Conservation (phyloP, 2,329 filamentous ascomycete genomes). For the Xylaria sp. region DNA sequence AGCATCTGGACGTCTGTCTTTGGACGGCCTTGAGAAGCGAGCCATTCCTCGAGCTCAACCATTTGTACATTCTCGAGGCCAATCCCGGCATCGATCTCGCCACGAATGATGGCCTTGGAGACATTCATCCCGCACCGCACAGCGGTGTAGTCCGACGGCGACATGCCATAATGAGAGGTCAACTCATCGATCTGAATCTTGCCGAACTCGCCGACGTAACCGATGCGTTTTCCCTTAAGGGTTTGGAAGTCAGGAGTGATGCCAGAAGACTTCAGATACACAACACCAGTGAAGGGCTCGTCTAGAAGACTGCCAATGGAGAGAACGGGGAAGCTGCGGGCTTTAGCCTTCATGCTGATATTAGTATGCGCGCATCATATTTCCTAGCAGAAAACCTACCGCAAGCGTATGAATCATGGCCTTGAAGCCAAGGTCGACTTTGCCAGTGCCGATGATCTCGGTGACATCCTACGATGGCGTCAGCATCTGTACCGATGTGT, state of each 20-base stretch:
- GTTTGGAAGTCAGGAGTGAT: conserved; percentile 78
- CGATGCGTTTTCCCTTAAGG: conserved; percentile 77
- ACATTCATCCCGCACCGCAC: conserved; percentile 84
- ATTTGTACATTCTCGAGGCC: conserved; percentile 84
- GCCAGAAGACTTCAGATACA: conserved; percentile 75
- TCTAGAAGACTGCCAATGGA: conserved; percentile 78
- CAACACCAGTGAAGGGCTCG: conserved; percentile 79
- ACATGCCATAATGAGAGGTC: conserved; percentile 78
- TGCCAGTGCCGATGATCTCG: conserved; percentile 78
- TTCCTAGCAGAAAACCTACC: conserved; percentile 46
- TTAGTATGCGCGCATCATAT: background rate
- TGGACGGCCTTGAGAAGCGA: conserved; percentile 65
- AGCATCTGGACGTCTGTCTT: conserved; percentile 78
- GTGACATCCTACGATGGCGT: conserved; percentile 67
- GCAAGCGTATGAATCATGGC: conserved; percentile 85
- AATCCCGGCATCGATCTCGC: conserved; percentile 75
- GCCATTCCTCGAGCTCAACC: conserved; percentile 82
- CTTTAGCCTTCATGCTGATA: conserved; percentile 63
- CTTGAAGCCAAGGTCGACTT: conserved; percentile 81
- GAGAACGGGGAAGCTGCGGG: conserved; percentile 73
- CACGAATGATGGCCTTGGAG: conserved; percentile 74
- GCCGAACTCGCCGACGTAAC: conserved; percentile 81
- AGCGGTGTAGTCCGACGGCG: conserved; percentile 73
- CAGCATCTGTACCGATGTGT: conserved; percentile 14
- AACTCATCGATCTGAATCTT: conserved; percentile 86